Evolutionary conservation across 352 stramenopile genomes (phyloP), one percentile per base, ranked within the genome.

Genomic region (Globisporangium carolinianum): DNA sequence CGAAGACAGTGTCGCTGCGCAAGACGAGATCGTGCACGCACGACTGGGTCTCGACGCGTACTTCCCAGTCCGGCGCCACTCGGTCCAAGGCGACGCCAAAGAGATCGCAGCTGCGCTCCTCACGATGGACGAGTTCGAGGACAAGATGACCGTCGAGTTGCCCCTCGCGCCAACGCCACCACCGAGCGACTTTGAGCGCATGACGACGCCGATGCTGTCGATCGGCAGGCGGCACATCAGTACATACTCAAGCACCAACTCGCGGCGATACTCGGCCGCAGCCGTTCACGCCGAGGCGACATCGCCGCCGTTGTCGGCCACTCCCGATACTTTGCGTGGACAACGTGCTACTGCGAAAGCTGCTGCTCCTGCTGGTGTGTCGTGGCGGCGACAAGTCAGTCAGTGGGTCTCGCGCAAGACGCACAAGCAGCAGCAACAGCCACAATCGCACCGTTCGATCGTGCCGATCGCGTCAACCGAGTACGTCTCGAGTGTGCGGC

Each of bases 21-120:
- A 17, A 42, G 48, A 57, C 11, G 5, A 50, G 15, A 46, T 51
- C 1, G 9, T n/a, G 7, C 58, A 58, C 24, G 18, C 60, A 1
- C 24, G 45, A 57, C 1, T n/a, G 42, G 51, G 55, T 0, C 17
- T 53, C 15, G 32, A 53, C 17, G 6, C 36, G 4, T 52, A 46
- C 9, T 63, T 60, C 32, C 45, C 24, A 6, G 51, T 63, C 24
- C 61, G 73, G 6, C 68, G 73, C 0, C 59, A 77, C 59, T 79
- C 73, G 32, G 68, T 82, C 17, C 63, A 74, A 11, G 61, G 68
- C 0, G 62, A 69, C 45, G 57, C 55, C 4, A 52, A 51, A 1
- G 59, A 66, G n/a, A 42, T 79, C 12, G 37, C 51, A 17, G 24
- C 50, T 1, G 73, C 55, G 17, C 53, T 72, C 5, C 51, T 83